A percentile compares a stretch with the other conserved stretches of the same genome.
phyloP scores from a whole-genome alignment of 1,139 yeast genomes.

The Candida sojae region DNA sequence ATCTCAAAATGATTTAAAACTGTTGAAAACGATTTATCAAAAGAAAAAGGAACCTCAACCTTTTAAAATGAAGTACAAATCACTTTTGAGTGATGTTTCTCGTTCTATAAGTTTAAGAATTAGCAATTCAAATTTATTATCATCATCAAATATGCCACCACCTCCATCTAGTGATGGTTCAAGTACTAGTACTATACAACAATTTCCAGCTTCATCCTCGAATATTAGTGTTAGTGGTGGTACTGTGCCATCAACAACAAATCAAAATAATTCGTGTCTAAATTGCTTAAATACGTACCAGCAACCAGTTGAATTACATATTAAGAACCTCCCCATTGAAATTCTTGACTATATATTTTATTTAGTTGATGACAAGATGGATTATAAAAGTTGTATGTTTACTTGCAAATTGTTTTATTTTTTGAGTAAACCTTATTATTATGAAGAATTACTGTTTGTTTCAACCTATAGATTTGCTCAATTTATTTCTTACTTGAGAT shows the following conservation, averaged over 20 bases:
- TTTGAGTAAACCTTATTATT: conserved; percentile 56
- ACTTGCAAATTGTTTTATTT: conserved; percentile 52
- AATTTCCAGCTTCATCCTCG: neutral
- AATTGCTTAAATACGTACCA: conserved; percentile 1
- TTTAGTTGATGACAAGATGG: conserved; percentile 26
- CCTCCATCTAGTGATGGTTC: neutral
- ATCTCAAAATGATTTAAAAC: conserved; percentile 31
- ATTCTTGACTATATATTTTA: conserved; percentile 34
- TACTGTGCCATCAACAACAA: conserved; percentile 6
- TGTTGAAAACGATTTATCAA: conserved; percentile 14
- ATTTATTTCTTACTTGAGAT: conserved; percentile 63
- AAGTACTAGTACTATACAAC: neutral
- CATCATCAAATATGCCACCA: conserved; percentile 4
- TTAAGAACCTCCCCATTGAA: conserved; percentile 35
- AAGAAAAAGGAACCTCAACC: conserved; percentile 11
- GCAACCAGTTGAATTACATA: conserved; percentile 13
- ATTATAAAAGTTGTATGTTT: conserved; percentile 43
- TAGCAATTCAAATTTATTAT: conserved; percentile 15
- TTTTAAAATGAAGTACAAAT: conserved; percentile 47
- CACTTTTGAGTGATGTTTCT: conserved; percentile 43
- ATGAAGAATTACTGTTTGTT: conserved; percentile 53
- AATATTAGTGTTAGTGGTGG: neutral
- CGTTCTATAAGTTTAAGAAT: conserved; percentile 24
- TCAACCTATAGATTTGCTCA: conserved; percentile 80
- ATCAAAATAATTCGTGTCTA: conserved; percentile 6